phyloP scores from a whole-genome alignment of 1,284 basidiomycete genomes.

The Ustilago bromivora region DNA sequence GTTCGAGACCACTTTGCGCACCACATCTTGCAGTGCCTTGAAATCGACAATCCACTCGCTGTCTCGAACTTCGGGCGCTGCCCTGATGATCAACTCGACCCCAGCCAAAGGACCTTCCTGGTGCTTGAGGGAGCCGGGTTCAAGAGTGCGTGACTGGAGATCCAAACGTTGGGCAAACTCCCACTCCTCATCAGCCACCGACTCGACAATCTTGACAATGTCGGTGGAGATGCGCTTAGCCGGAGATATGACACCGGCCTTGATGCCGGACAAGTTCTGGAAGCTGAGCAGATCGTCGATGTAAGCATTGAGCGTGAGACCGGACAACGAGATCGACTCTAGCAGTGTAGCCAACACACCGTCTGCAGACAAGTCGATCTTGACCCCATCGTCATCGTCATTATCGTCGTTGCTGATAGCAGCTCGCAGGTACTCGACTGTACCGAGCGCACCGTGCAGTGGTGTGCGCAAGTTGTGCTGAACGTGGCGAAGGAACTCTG shows the following conservation, averaged over 20 bases:
- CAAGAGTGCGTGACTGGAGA: conserved; percentile 29
- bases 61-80: conserved; percentile 25
- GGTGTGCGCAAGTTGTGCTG: conserved; percentile 63
- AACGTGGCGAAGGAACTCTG: conserved; percentile 52
- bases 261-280: conserved; percentile 49
- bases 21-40: conserved; percentile 44
- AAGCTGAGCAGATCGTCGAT: conserved; percentile 63
- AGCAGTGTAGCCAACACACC: conserved; percentile 51
- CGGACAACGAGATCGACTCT: conserved; percentile 53
- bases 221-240: conserved; percentile 27
- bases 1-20: conserved; percentile 57
- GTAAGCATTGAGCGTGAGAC: conserved; percentile 53
- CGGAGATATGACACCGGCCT: conserved; percentile 1
- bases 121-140: conserved; percentile 8
- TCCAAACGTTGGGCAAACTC: conserved; percentile 48
- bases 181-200: conserved; percentile 56
- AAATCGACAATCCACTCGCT: conserved; percentile 36
- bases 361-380: conserved; percentile 48
- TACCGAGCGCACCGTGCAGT: conserved; percentile 58
- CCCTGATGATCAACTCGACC: conserved; percentile 54
- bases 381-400: conserved; percentile 24
- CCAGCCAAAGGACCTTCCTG: conserved; percentile 23
- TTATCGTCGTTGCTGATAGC: conserved; percentile 33
- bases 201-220: conserved; percentile 46
- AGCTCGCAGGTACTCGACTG: conserved; percentile 54